These are phyloP conservation scores for Hyaloperonospora arabidopsidis DNA, from an alignment of 352 stramenopile genomes.

Conservation along the genomic window DNA sequence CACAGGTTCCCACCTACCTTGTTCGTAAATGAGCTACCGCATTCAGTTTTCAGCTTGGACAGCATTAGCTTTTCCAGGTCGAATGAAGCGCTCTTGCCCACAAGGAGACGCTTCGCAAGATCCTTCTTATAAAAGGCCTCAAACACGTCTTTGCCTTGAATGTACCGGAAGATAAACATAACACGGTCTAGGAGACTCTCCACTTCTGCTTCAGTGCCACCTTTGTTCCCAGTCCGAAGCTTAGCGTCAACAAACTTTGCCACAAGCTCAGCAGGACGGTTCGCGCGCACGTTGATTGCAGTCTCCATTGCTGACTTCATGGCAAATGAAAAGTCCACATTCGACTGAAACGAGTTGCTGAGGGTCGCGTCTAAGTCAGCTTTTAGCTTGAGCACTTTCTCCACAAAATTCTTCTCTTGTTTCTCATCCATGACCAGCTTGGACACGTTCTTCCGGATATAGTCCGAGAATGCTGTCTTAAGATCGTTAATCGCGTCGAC, in stretches of 20 bases:
- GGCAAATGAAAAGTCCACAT: constrained; percentile 70
- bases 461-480: constrained; percentile 55
- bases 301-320: constrained; percentile 86
- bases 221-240: constrained; percentile 81
- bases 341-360: constrained; percentile 56
- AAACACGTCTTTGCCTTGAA: constrained; percentile 98
- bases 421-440: constrained; percentile 69
- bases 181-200: constrained; percentile 86
- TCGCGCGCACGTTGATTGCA: constrained; percentile 83
- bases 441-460: constrained; percentile 74
- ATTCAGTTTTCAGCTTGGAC: constrained; percentile 97
- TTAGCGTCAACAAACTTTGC: constrained; percentile 89
- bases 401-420: constrained; percentile 86
- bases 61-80: constrained; percentile 96
- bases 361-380: constrained; percentile 73
- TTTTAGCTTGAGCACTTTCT: constrained; percentile 84
- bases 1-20: constrained; percentile 55
- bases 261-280: constrained; percentile 82
- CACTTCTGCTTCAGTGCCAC: constrained; percentile 79
- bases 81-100: constrained; percentile 84
- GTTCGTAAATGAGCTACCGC: constrained; percentile 94
- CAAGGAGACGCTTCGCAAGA: constrained; percentile 93
- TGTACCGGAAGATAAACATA: constrained; percentile 94
- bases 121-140: constrained; percentile 99
- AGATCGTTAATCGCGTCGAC: constrained; percentile 68